Evolutionary conservation across 371 early-diverging fungal species (phyloP), one percentile per base, ranked within the genome.

Genomic region (Gilbertella persicaria): DNA sequence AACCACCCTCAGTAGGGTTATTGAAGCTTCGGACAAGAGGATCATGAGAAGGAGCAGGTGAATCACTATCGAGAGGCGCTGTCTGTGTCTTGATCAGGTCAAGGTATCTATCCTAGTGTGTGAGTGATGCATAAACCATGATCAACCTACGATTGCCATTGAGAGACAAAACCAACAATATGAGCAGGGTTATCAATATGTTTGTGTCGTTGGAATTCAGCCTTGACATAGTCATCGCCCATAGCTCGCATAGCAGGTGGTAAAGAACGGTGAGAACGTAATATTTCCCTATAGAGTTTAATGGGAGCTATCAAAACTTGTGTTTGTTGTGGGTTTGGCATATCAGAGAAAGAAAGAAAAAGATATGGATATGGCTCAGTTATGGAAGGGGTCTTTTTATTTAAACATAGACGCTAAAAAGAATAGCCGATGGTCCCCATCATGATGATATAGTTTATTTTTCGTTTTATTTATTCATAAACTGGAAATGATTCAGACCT

Each of bases 181-280:
- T 84, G 83, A n/a, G 77, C 68, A n/a, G 85, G 83, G 48, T 84
- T 84, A 24, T 81, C 79, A 35, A 83, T 72, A 35, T 72, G 62
- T 50, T 82, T 81, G 66, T 86, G 87, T 48, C 83, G 68, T 44
- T 70, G 71, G 52, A 86, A 86, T 58, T 86, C 87, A 3, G 83
- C 67, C 62, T 83, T 83, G 49, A 86, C 87, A 53, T 86, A 86
- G 33, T 82, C 81, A 50, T 86, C 85, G 2, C 87, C 87, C 35
- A 86, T 62, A 36, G 74, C 62, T 1, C 87, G 82, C 69, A 83
- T 73, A 25, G 80, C 75, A 14, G 77, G 62, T 16, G 87, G 87
- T 19, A 86, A 50, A 42, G 62, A 66, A 4, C 83, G 76, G 55
- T 86, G 87, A 4, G 68, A 66, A 7, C 85, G 73, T 16, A 86